These are phyloP conservation scores for Wickerhamomyces chaumierensis DNA, from an alignment of 805 yeast species.

Conservation along the genomic window DNA sequence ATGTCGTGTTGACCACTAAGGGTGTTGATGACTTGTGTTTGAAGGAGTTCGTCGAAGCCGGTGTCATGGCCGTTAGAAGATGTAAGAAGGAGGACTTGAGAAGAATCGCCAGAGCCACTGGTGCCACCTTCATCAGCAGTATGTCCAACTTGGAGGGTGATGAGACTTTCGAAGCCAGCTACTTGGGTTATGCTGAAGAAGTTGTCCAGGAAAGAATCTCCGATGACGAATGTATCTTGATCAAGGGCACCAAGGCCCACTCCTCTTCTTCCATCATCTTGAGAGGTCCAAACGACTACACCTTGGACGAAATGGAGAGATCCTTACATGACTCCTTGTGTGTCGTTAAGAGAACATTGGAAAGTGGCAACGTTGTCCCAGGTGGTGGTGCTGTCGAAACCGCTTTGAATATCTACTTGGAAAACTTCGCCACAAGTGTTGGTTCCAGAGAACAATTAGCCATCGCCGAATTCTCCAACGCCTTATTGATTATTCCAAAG, in stretches of 20 bases:
- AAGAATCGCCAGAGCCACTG: slow-evolving; percentile 96
- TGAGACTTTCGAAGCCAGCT: slow-evolving; percentile 69
- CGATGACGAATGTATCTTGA: slow-evolving; percentile 92
- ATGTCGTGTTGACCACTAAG: slow-evolving; percentile 90
- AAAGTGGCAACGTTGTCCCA: slow-evolving; percentile 89
- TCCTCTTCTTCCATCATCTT: slow-evolving; percentile 84
- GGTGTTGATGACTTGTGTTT: slow-evolving; percentile 97
- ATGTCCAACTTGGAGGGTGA: slow-evolving; percentile 91
- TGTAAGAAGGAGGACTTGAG: slow-evolving; percentile 94
- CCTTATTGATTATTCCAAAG: slow-evolving; percentile 87
- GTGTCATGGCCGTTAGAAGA: slow-evolving; percentile 86
- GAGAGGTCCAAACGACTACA: slow-evolving; percentile 92
- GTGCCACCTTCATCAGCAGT: slow-evolving; percentile 80
- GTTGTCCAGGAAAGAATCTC: slow-evolving; percentile 80
- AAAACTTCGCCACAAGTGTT: slow-evolving; percentile 94
- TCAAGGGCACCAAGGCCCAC: slow-evolving; percentile 88
- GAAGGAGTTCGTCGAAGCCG: slow-evolving; percentile 81
- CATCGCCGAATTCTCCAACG: slow-evolving; percentile 92
- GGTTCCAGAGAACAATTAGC: slow-evolving; percentile 97
- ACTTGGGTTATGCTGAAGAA: slow-evolving; percentile 89
- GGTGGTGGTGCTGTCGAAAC: slow-evolving; percentile 99
- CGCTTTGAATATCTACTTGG: slow-evolving; percentile 88
- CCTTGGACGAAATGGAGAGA: slow-evolving; percentile 97
- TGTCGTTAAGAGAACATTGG: slow-evolving; percentile 92
- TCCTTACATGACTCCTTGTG: slow-evolving; percentile 89